These are phyloP conservation scores for Ogataea populi-albae DNA, from an alignment of 805 yeast species.

Conservation along the genomic window DNA sequence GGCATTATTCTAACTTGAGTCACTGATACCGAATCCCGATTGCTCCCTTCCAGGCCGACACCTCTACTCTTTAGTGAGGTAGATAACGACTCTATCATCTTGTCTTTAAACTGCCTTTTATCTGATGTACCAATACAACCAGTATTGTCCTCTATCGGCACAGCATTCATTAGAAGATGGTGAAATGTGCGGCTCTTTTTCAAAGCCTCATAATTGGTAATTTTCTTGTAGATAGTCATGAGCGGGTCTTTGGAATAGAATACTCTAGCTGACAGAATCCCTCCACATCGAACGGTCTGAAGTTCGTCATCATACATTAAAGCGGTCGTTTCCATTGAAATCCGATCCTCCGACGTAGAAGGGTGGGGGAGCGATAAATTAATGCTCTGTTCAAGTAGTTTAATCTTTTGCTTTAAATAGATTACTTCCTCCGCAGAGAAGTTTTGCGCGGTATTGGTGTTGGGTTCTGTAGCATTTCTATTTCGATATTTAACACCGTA, in stretches of 20 bases:
- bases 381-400: too few relatives aligned
- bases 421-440: too few relatives aligned
- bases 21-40: slow-evolving; percentile 3
- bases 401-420: too few relatives aligned
- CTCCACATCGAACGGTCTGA: slow-evolving; percentile 2
- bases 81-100: slow-evolving; percentile 11
- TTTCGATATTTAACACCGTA: too few relatives aligned
- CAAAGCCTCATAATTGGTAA: slow-evolving; percentile 4
- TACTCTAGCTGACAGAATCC: slow-evolving; percentile 11
- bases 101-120: slow-evolving; percentile 13
- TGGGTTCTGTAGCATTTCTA: too few relatives aligned
- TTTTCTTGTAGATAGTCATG: neutral
- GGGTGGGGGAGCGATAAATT: too few relatives aligned
- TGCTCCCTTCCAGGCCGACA: neutral
- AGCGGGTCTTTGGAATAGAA: slow-evolving; percentile 18
- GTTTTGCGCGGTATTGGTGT: too few relatives aligned
- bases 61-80: neutral
- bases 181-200: slow-evolving; percentile 5
- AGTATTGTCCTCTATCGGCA: slow-evolving; percentile 12
- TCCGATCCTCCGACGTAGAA: slow-evolving; percentile 2
- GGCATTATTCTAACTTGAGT: neutral
- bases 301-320: neutral
- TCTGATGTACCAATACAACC: slow-evolving; percentile 2
- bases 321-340: slow-evolving; percentile 1
- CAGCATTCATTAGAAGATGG: slow-evolving; percentile 12